These are phyloP conservation scores for Aspergillus melleus DNA, from an alignment of 2,329 filamentous ascomycete genomes.

Conservation along the genomic window DNA sequence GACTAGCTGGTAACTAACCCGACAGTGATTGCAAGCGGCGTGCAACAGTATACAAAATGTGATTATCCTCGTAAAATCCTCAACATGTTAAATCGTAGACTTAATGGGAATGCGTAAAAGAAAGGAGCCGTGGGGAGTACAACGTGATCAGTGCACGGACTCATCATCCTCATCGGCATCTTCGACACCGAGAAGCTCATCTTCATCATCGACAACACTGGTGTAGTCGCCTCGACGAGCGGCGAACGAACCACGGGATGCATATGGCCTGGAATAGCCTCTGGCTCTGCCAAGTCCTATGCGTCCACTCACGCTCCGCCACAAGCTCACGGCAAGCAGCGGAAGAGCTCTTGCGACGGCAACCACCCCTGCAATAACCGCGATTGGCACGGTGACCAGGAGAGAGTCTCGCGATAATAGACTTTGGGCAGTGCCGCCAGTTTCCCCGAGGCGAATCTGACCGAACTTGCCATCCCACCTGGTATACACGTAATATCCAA, in stretches of 20 bases:
- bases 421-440: conserved; percentile 27
- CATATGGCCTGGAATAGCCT: conserved; percentile 70
- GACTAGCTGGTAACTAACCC: neutral
- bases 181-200: conserved; percentile 80
- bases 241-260: conserved; percentile 85
- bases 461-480: conserved; percentile 91
- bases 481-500: conserved; percentile 81
- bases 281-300: conserved; percentile 45
- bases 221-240: conserved; percentile 84
- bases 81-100: conserved; percentile 14
- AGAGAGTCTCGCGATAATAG: conserved; percentile 69
- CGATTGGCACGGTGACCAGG: conserved; percentile 79
- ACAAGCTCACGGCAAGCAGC: conserved; percentile 69
- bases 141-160: neutral
- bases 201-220: conserved; percentile 88
- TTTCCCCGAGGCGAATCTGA: conserved; percentile 83
- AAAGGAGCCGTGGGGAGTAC: neutral
- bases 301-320: conserved; percentile 62
- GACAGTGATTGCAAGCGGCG: neutral
- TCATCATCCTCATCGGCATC: conserved; percentile 84
- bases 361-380: conserved; percentile 77
- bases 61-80: neutral
- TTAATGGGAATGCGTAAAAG: neutral
- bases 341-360: conserved; percentile 71
- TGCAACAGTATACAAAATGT: conserved; percentile 2